Conservation (phyloP, 1,139 yeast species). For the Torulaspora globosa region DNA sequence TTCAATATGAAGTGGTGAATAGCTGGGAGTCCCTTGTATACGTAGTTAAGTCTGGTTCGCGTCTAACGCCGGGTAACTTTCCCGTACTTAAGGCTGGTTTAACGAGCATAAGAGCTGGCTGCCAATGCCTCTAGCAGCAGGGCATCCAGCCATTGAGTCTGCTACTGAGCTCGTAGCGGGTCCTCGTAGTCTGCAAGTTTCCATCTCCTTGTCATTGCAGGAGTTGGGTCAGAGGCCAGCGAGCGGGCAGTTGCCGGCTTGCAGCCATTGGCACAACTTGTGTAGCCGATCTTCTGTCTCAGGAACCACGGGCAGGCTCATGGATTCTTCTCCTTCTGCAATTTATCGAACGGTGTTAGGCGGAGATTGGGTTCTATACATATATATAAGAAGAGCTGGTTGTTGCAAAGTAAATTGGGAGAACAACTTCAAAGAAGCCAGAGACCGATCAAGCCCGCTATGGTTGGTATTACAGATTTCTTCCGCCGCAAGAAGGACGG, state of each 20-base stretch:
- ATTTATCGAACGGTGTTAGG: conserved; percentile 1
- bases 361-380: conserved; percentile 3
- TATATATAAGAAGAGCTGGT: not conserved
- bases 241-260: not conserved
- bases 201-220: too few relatives aligned
- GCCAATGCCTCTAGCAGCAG: too few relatives aligned
- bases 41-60: not conserved
- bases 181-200: too few relatives aligned
- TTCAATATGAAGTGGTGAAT: too few relatives aligned
- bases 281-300: too few relatives aligned
- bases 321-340: not conserved
- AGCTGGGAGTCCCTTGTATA: not conserved
- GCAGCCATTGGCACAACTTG: not conserved
- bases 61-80: not conserved
- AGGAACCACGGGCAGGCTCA: not conserved
- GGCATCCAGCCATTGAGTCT: too few relatives aligned
- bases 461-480: not conserved
- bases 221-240: too few relatives aligned
- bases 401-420: not conserved
- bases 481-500: conserved; percentile 6
- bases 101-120: not conserved
- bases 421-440: not conserved
- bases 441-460: not conserved
- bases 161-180: too few relatives aligned
- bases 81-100: not conserved